Conservation (phyloP, 2,329 filamentous ascomycete genomes). For the Pseudogymnoascus sp. region DNA sequence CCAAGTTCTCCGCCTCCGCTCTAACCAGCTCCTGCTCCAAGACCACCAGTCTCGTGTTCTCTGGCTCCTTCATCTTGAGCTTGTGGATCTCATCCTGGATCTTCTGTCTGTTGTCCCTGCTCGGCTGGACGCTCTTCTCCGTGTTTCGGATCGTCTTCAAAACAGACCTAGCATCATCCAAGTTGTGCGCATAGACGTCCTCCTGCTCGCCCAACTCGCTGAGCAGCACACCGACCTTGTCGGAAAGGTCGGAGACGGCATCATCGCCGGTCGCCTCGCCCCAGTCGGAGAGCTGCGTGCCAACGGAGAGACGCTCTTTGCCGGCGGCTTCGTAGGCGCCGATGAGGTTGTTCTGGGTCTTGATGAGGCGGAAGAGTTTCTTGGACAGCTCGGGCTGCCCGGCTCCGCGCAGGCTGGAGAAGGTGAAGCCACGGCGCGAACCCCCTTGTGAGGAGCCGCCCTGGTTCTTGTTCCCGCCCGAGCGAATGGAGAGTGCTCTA, state of each 20-base stretch:
- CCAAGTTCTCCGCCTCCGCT: conserved; percentile 89
- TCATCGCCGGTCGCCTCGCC: conserved; percentile 87
- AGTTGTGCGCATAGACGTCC: conserved; percentile 71
- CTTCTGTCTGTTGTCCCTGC: conserved; percentile 77
- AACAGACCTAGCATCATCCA: conserved; percentile 75
- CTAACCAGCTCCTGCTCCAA: conserved; percentile 95
- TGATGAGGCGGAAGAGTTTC: conserved; percentile 85
- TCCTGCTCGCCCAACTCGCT: conserved; percentile 93
- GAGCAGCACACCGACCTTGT: conserved; percentile 90
- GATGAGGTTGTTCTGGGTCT: conserved; percentile 86
- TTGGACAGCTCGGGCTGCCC: conserved; percentile 83
- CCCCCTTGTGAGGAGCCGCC: conserved; percentile 28
- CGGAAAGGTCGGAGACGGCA: conserved; percentile 76
- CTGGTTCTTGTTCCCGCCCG: conserved; percentile 42
- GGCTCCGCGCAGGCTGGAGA: conserved; percentile 76
- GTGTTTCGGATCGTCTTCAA: conserved; percentile 94
- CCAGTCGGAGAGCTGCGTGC: conserved; percentile 90
- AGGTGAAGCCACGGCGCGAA: conserved; percentile 65
- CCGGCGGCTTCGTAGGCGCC: conserved; percentile 75
- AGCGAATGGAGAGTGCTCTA: conserved; percentile 65
- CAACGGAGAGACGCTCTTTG: conserved; percentile 75
- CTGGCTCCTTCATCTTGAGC: conserved; percentile 85
- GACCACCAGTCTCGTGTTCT: conserved; percentile 68
- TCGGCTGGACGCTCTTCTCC: conserved; percentile 89
- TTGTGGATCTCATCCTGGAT: conserved; percentile 86